phyloP scores from a whole-genome alignment of 345 rosid species.

The Lepidium sativum region DNA sequence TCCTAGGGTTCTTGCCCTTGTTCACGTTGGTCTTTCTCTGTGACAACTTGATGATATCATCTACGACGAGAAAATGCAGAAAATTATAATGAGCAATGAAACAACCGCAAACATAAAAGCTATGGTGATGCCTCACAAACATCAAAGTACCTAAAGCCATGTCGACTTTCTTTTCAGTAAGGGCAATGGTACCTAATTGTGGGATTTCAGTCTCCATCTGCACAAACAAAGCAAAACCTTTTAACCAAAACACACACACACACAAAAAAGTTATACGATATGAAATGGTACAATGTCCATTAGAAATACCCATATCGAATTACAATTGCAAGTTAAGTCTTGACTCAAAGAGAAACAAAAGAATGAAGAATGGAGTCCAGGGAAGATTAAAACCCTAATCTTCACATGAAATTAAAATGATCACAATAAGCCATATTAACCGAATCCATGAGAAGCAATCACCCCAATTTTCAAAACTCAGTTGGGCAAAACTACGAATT shows the following conservation, averaged over 20 bases:
- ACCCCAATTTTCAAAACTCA: neutral
- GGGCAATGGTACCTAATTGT: constrained; percentile 47
- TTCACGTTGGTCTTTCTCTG: constrained; percentile 30
- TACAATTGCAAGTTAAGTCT: neutral
- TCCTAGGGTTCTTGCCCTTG: constrained; percentile 33
- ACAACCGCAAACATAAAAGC: neutral
- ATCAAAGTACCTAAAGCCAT: constrained; percentile 71
- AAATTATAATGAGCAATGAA: neutral
- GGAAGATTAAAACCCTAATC: neutral
- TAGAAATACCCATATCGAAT: neutral
- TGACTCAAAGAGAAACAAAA: neutral
- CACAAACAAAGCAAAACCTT: neutral
- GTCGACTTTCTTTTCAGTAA: constrained; percentile 72
- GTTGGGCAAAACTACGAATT: neutral
- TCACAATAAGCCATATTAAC: neutral
- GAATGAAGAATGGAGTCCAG: neutral
- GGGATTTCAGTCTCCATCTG: constrained; percentile 55
- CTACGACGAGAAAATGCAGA: constrained; percentile 21
- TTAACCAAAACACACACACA: neutral
- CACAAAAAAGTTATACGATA: neutral
- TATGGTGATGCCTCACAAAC: neutral
- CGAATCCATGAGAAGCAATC: neutral
- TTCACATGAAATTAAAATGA: neutral
- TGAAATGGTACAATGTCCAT: neutral
- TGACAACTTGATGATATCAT: constrained; percentile 79